Evolutionary conservation across 208 protist species (phyloP).

Genomic region (Leishmania gerbilli): DNA sequence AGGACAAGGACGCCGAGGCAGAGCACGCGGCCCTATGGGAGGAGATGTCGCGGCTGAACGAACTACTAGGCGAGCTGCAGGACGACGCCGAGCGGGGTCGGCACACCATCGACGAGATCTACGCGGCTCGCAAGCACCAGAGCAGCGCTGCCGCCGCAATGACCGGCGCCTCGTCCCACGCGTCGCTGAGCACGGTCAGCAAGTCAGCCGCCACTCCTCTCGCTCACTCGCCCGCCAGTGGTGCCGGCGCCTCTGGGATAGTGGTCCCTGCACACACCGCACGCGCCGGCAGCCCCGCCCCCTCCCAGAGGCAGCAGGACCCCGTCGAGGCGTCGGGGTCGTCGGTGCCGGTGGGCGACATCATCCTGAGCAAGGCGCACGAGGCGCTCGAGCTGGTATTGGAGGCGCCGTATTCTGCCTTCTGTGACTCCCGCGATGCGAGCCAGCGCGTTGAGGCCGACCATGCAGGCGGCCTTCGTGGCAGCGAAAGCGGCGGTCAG

Average conservation of each 20-base stretch:
- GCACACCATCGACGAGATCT: constrained; percentile 83
- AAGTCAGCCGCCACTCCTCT: neutral
- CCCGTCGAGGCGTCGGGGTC: constrained; percentile 8
- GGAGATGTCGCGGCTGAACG: constrained; percentile 63
- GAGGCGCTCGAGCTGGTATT: constrained; percentile 44
- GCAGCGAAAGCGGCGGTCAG: neutral
- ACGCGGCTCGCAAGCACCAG: constrained; percentile 67
- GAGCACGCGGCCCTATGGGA: constrained; percentile 59
- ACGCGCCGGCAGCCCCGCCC: neutral
- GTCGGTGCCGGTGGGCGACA: constrained; percentile 47
- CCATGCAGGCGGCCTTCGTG: neutral
- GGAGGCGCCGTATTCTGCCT: neutral
- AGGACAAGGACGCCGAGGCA: constrained; percentile 1
- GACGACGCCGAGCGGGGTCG: constrained; percentile 45
- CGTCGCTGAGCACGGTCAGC: constrained; percentile 10
- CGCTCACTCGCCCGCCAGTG: neutral
- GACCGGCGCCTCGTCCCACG: neutral
- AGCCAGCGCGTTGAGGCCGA: neutral
- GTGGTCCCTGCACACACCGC: neutral
- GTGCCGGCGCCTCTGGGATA: constrained; percentile 3
- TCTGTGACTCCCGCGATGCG: neutral
- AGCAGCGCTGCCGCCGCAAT: constrained; percentile 11
- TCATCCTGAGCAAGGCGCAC: constrained; percentile 64
- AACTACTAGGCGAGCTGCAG: constrained; percentile 56
- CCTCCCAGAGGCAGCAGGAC: constrained; percentile 1